Evolutionary conservation across 805 yeast species (phyloP).

Genomic region (Lachancea waltii): DNA sequence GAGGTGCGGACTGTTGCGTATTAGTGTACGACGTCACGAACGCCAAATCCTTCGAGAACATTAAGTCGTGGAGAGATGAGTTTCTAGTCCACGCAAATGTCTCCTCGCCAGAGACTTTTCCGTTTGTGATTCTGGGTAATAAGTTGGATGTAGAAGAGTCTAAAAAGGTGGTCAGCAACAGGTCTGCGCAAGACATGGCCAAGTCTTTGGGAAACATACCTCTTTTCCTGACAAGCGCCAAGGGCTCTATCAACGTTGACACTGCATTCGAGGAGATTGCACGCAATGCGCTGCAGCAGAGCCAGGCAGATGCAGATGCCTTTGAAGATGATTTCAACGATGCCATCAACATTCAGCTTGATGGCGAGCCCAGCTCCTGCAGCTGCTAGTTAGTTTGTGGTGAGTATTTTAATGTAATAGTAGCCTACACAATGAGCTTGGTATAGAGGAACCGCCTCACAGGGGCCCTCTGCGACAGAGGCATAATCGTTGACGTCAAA

Average conservation of each 20-base stretch:
- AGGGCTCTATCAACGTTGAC: constrained; percentile 91
- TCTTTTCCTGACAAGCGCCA: constrained; percentile 95
- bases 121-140: constrained; percentile 91
- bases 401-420: constrained; percentile 3
- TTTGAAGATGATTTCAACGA: constrained; percentile 91
- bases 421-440: not conserved
- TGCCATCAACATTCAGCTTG: constrained; percentile 91
- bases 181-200: constrained; percentile 57
- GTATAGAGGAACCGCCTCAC: too few species aligned
- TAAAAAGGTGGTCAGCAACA: constrained; percentile 62
- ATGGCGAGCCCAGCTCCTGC: constrained; percentile 71
- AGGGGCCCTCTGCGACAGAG: too few species aligned
- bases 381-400: constrained; percentile 44
- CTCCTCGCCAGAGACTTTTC: constrained; percentile 89
- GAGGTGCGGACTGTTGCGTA: constrained; percentile 98
- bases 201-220: constrained; percentile 72
- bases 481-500: not conserved
- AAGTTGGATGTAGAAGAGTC: constrained; percentile 91
- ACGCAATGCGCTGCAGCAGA: constrained; percentile 91
- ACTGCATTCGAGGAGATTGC: constrained; percentile 95
- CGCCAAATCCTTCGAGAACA: constrained; percentile 83
- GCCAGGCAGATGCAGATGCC: constrained; percentile 60
- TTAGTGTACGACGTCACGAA: constrained; percentile 94
- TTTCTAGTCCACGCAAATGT: constrained; percentile 91
- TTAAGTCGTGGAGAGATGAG: constrained; percentile 92